phyloP scores from a whole-genome alignment of 176 grass and related monocot species.

The Elymus sibiricus region DNA sequence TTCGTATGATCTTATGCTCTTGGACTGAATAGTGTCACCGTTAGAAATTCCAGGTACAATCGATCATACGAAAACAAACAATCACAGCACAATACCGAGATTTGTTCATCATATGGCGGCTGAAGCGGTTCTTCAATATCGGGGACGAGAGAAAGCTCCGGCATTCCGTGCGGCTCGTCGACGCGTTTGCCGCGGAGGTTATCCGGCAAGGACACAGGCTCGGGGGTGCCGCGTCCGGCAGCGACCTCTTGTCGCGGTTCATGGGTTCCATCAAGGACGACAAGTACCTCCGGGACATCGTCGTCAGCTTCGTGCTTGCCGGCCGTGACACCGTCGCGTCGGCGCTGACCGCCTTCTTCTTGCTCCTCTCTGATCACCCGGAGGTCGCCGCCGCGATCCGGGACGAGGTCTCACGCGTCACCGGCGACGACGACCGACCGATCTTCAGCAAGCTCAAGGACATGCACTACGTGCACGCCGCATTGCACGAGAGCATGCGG shows the following conservation, averaged over 20 bases:
- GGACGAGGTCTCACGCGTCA: no score
- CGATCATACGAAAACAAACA: no score
- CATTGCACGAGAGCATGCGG: constrained; percentile 72
- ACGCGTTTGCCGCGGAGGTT: constrained; percentile 57
- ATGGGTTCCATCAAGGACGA: constrained; percentile 57
- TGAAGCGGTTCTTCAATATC: constrained; percentile 60
- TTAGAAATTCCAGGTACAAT: no score
- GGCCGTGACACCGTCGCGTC: constrained; percentile 78
- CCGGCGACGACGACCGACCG: no score
- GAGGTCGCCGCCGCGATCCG: no score
- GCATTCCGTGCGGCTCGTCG: constrained; percentile 43
- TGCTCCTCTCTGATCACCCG: no score
- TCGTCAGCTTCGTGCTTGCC: constrained; percentile 83
- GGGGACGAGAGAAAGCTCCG: constrained; percentile 60
- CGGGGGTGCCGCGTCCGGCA: constrained; percentile 30
- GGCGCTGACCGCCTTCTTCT: no score
- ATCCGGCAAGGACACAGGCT: constrained; percentile 70
- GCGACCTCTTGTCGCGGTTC: constrained; percentile 73
- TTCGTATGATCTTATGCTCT: background rate
- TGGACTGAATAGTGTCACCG: background rate
- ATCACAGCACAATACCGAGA: no score
- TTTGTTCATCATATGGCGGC: constrained; percentile 48
- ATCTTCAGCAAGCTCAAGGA: constrained; percentile 45
- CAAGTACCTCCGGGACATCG: constrained; percentile 74
- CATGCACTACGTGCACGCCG: constrained; percentile 82